phyloP scores from a whole-genome alignment of 176 grass and related monocot species.

The Raddia distichophylla region DNA sequence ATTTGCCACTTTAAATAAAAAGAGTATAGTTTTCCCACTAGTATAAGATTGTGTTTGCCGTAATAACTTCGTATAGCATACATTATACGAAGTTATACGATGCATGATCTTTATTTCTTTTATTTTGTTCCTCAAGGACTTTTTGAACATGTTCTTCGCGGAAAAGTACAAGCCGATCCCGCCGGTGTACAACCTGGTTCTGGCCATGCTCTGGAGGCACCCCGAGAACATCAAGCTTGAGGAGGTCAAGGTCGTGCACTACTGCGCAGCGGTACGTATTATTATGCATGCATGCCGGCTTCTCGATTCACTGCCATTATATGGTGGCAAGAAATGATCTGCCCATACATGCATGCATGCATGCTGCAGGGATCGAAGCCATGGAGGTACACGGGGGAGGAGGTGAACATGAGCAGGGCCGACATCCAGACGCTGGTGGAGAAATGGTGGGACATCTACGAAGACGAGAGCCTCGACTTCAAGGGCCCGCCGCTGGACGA shows the following conservation, averaged over 20 bases:
- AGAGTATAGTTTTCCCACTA: no score
- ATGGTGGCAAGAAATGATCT: no score
- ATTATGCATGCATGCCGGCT: no score
- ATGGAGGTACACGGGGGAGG: slow-evolving; percentile 75
- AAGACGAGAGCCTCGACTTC: slow-evolving; percentile 65
- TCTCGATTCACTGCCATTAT: neutral
- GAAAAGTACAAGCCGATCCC: slow-evolving; percentile 37
- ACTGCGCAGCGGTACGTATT: slow-evolving; percentile 71
- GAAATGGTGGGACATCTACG: slow-evolving; percentile 66
- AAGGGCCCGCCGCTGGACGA: slow-evolving; percentile 15
- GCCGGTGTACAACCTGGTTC: no score
- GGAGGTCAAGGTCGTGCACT: slow-evolving; percentile 58
- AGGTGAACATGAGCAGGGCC: slow-evolving; percentile 72
- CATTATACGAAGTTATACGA: no score
- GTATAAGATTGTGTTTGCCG: no score
- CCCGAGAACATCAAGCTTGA: no score
- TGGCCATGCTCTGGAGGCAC: no score
- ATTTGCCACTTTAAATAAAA: no score
- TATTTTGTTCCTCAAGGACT: slow-evolving; percentile 53
- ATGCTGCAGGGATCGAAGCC: slow-evolving; percentile 72
- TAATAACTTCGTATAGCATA: no score
- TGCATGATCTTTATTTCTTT: neutral
- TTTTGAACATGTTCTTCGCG: slow-evolving; percentile 77
- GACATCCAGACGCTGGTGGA: slow-evolving; percentile 71
- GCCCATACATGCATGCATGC: neutral